Evolutionary conservation across 495 filamentous ascomycete genomes (phyloP).

Genomic region (Aspergillus olivimuriae): DNA sequence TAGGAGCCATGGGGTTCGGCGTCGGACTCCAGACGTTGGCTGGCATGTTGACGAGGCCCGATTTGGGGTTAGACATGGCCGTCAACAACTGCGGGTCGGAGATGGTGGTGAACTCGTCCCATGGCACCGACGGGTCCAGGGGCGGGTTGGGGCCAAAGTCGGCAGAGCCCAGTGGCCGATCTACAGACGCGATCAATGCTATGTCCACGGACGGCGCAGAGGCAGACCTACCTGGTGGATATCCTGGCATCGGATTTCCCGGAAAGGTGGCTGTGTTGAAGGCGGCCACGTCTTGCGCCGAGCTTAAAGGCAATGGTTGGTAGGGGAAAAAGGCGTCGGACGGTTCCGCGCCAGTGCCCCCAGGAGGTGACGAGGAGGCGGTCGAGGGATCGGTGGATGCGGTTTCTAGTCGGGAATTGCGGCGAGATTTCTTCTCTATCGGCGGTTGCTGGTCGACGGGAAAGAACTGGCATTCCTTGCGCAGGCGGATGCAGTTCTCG

Average conservation of each 20-base stretch:
- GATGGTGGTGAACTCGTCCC: slow-evolving; percentile 40
- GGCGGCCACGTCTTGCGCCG: slow-evolving; percentile 32
- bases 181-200: slow-evolving; percentile 11
- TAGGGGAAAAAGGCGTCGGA: slow-evolving; percentile 39
- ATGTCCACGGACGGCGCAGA: too few relatives aligned
- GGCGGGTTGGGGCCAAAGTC: slow-evolving; percentile 25
- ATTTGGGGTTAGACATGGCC: slow-evolving; percentile 29
- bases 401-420: slow-evolving; percentile 37
- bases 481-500: slow-evolving; percentile 91
- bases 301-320: slow-evolving; percentile 30
- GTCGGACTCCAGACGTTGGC: slow-evolving; percentile 27
- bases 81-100: slow-evolving; percentile 34
- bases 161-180: slow-evolving; percentile 21
- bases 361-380: slow-evolving; percentile 41
- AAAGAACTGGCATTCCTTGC: slow-evolving; percentile 93
- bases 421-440: slow-evolving; percentile 44
- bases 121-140: slow-evolving; percentile 32
- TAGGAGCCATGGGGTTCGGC: slow-evolving; percentile 16
- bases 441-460: slow-evolving; percentile 82
- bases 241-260: slow-evolving; percentile 26
- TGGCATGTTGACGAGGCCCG: slow-evolving; percentile 33
- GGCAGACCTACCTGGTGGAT: slow-evolving; percentile 37
- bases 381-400: slow-evolving; percentile 36
- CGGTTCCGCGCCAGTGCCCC: slow-evolving; percentile 23
- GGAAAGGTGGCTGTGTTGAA: slow-evolving; percentile 27